Evolutionary conservation across 371 early-diverging fungal species (phyloP), one percentile per base, ranked within the genome.

Genomic region (Lichtheimia ramosa): DNA sequence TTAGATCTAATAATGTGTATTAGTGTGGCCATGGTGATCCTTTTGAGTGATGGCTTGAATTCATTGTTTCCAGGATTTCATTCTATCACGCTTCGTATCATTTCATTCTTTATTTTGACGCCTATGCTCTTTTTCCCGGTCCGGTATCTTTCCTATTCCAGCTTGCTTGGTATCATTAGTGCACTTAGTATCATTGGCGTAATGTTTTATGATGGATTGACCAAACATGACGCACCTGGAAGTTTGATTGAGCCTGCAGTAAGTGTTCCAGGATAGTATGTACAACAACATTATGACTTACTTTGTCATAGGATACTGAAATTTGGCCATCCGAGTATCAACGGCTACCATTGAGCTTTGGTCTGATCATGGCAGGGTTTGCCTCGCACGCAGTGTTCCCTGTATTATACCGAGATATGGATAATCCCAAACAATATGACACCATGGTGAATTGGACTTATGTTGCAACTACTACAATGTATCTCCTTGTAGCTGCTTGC

Each of bases 231-330:
- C 6, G 63, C 67, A 4, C 91, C 90, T 5, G 90, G 90, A 21
- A 83, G 83, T 54, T 57, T 92, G 34, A 61, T 69, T 21, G 77
- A 84, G 43, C 82, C 84, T 14, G 83, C 81, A 21, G 77, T 73
- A 77, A 69, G 78, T 71, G 24, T 23, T 34, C 23, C 1, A 18
- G 76, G 0, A 43, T 12, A 23, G 16, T 13, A n/a, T n/a, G 15
- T 41, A 56, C 28, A 54, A 12, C 28, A 43, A 20, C n/a, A 40
- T 10, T 25, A 46, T 7, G 49, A 64, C 42, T 5, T 18, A 18
- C 10, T 40, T 14, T 51, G 56, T 63, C 67, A 48, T 72, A 76
- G 74, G 71, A 66, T 62, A 77, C 77, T 12, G 59, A 62, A n/a
- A 46, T 70, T 16, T 72, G 62, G 59, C 71, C 75, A 49, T 39